Percentiles rank a stretch among this genome's conserved stretches.
These are phyloP conservation scores for Magnolia changhungtana DNA, from an alignment of 164 flowering plant species.

Conservation along the genomic window DNA sequence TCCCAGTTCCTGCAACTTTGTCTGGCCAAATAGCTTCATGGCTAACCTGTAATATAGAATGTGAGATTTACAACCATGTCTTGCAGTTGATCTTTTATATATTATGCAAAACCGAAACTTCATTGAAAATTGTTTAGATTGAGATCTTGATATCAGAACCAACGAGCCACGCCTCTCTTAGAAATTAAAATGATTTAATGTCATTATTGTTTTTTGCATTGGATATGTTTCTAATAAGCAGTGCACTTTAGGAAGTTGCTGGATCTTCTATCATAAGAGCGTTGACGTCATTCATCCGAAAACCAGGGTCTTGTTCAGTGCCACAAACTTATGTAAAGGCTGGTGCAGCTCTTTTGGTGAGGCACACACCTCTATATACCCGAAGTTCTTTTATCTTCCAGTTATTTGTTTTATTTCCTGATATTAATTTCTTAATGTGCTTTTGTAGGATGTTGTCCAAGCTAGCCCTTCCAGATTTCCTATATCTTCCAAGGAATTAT, in stretches of 20 bases:
- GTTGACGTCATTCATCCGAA: slow-evolving; percentile 47
- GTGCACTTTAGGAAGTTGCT: slow-evolving; percentile 51
- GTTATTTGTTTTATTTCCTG: neutral
- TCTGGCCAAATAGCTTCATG: too few relatives aligned
- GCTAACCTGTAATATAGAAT: too few relatives aligned
- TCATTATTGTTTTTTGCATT: neutral
- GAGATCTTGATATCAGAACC: neutral
- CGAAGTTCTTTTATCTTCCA: neutral
- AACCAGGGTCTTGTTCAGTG: slow-evolving; percentile 54
- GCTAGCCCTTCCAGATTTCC: slow-evolving; percentile 60
- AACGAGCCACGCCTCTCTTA: too few relatives aligned
- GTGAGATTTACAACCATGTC: neutral
- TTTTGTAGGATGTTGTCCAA: slow-evolving; percentile 69
- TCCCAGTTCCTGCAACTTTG: too few relatives aligned
- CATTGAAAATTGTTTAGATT: too few relatives aligned
- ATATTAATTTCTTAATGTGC: neutral
- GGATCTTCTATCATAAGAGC: slow-evolving; percentile 60
- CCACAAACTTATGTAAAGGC: slow-evolving; percentile 65
- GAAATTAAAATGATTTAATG: neutral
- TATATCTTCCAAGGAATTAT: slow-evolving; percentile 59
- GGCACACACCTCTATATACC: neutral
- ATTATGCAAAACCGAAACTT: neutral
- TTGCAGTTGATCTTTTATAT: neutral
- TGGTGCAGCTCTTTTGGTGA: slow-evolving; percentile 72
- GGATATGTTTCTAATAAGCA: slow-evolving; percentile 7